These are phyloP conservation scores for Boletus chippewaensis DNA, from an alignment of 1,284 basidiomycete genomes.

Conservation along the genomic window DNA sequence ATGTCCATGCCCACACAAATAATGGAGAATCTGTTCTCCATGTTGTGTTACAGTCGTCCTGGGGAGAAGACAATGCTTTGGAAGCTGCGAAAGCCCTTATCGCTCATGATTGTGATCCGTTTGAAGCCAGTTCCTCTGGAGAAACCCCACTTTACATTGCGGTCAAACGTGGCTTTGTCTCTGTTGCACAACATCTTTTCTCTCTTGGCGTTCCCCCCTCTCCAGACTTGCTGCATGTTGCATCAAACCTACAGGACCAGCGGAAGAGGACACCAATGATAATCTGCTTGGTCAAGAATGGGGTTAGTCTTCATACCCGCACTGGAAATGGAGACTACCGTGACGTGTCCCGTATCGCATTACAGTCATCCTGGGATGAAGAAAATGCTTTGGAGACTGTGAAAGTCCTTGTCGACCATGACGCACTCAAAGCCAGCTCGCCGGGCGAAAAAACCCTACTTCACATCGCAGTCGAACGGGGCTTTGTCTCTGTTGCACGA, in stretches of 20 bases:
- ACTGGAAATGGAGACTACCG: too few species aligned
- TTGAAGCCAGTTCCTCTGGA: not conserved
- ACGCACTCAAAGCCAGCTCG: not conserved
- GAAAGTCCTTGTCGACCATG: too few species aligned
- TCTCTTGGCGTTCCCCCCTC: not conserved
- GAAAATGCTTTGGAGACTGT: not conserved
- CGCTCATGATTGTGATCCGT: not conserved
- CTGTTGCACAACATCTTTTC: not conserved
- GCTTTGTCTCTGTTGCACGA: not conserved
- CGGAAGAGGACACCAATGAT: not conserved
- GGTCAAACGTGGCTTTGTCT: not conserved
- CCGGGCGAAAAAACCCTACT: too few species aligned
- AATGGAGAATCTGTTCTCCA: not conserved
- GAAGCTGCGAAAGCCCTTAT: not conserved
- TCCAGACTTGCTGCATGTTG: not conserved
- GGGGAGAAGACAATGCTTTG: not conserved
- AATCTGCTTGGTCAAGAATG: not conserved
- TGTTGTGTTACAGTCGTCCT: too few species aligned
- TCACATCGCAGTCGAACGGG: not conserved
- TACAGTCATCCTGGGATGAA: not conserved
- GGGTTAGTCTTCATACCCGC: not conserved
- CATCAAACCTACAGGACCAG: not conserved
- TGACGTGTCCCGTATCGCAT: not conserved
- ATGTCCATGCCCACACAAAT: not conserved
- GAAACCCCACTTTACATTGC: not conserved